Evolutionary conservation across 352 stramenopile species (phyloP), one percentile per base, ranked within the genome.

Genomic region (Pythium folliculosum): DNA sequence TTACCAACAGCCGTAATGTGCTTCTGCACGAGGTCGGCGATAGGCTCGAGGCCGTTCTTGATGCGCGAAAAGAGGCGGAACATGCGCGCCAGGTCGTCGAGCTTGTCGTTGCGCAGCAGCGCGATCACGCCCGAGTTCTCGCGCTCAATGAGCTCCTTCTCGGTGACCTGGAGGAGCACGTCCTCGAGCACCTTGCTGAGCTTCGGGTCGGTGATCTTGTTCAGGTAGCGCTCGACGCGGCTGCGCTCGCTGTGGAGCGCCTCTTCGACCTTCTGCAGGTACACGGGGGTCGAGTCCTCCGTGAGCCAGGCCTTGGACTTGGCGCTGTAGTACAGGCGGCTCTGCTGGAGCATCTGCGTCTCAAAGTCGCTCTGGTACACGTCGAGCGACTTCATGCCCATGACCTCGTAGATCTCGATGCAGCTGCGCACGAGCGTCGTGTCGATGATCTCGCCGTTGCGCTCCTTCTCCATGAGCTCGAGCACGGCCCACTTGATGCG

Each of bases 301-400:
- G 83, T 90, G 67, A 99, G 97, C 97, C 97, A 99, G 32, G 97
- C 88, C 74, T 99, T 95, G 9, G 94, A 95, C 77, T 99, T 99
- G 61, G 90, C 86, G 48, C 89, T 91, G 70, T 99, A 99, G 84
- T 98, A 99, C 50, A 78, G 80, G 19, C 77, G 86, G n/a, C 96
- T 99, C 27, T 86, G 89, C 23, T 86, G 72, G 14, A 99, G 87
- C 25, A 99, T 82, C 10, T 97, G 86, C 55, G 81, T 76, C 76
- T 99, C 98, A 32, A 99, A 88, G 73, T 99, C 92, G 40, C 73
- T 82, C 27, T 93, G 94, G 81, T 99, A 99, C n/a, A 98, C 91
- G 54, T 99, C 94, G 5, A 99, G 84, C 7, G 78, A 92, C 63
- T 93, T 94, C 93, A 97, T 97, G 60, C 97, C 97, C 96, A 99